Conservation (phyloP, 1,139 yeast species). For the Maudiozyma humilis region DNA sequence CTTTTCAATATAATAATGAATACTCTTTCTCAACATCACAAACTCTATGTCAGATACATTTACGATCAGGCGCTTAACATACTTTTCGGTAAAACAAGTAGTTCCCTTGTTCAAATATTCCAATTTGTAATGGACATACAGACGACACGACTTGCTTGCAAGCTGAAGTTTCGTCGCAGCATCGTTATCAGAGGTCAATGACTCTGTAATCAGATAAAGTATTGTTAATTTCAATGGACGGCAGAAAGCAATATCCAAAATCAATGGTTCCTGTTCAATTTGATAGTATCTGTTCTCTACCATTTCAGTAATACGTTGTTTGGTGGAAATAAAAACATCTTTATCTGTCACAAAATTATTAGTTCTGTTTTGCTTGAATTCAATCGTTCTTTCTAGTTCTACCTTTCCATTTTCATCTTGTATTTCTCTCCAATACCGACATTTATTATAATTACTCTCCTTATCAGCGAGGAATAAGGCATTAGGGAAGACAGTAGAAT, state of each 20-base stretch:
- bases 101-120: constrained; percentile 15
- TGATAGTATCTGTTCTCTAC: constrained; percentile 30
- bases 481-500: constrained; percentile 39
- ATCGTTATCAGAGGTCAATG: constrained; percentile 11
- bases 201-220: constrained; percentile 47
- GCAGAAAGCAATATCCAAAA: constrained; percentile 46
- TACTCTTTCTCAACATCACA: constrained; percentile 14
- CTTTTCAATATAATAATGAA: constrained; percentile 23
- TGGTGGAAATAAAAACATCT: constrained; percentile 6
- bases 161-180: constrained; percentile 7
- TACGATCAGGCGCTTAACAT: constrained; percentile 11
- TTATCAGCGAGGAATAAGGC: constrained; percentile 20
- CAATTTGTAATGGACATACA: constrained; percentile 18
- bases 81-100: constrained; percentile 13
- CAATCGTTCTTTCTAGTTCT: constrained; percentile 20
- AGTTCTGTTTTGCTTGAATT: constrained; percentile 25
- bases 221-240: constrained; percentile 40
- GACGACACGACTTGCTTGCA: constrained; percentile 13
- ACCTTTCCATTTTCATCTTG: constrained; percentile 9
- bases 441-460: constrained; percentile 14
- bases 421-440: constrained; percentile 17
- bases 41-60: constrained; percentile 16
- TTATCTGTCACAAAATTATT: constrained; percentile 19
- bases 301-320: constrained; percentile 38
- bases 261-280: constrained; percentile 25